Base-by-base conservation (phyloP, 2,329 filamentous ascomycete genomes). In the Stachybotrys echinatus region DNA sequence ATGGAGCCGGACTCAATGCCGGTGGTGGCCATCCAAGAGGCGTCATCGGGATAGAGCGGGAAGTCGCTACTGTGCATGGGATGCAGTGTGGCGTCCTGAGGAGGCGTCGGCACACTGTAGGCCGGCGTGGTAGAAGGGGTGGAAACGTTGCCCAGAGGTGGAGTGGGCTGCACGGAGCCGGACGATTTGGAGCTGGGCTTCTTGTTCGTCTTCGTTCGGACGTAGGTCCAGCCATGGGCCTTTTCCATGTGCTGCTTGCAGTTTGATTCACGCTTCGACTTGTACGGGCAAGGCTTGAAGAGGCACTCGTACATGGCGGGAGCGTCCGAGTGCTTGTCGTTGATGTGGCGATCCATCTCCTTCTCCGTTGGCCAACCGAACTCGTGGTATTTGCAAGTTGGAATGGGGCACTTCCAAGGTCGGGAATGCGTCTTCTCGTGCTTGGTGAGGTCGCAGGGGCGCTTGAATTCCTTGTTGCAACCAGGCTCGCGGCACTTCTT, bases 191-290 rank as follows among this genome's bases (percentile, higher is more conserved):
- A 69, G 50, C 64, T 58, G 37, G 61, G 57, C 65, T 78, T 83
- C 72, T 87, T 89, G 63, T 95, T 96, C 68, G 87, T 92, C 80
- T 96, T 96, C 52, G 90, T 92, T 56, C 92, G 88, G 49, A 92
- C 80, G 59, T 96, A 96, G n/a, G 79, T 77, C 87, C 89, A 96
- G 51, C 86, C 85, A 62, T 97, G 92, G 1, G 89, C 87, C 71
- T 96, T 96, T 74, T 97, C 92, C 92, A 96, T 96, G 72, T 97
- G 92, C 70, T 96, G 92, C 68, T 96, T 96, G 80, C 90, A 95
- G 70, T 97, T 97, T 55, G 88, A 94, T 73, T 96, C 88, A 52
- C 92, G 87, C 77, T 97, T 97, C 12, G 92, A 96, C 63, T 90
- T 88, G 74, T 97, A 97, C 1, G 88, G 84, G 77, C 94, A 97